These are phyloP conservation scores for Lichtheimia hyalospora DNA, from an alignment of 371 early-diverging fungal genomes.

Conservation along the genomic window DNA sequence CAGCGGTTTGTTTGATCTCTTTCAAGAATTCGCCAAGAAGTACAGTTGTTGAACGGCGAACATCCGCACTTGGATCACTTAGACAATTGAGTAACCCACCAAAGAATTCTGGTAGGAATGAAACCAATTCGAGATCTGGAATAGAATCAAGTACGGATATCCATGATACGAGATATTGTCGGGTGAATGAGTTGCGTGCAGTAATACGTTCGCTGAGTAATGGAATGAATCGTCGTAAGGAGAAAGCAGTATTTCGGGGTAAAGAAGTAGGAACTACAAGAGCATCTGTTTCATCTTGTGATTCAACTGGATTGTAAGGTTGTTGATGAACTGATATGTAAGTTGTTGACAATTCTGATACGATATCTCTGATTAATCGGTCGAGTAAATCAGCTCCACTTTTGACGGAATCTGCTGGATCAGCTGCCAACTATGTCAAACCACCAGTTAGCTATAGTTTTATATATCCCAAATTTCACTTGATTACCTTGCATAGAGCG, in stretches of 20 bases:
- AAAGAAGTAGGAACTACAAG: conserved; percentile 22
- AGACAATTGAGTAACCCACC: conserved; percentile 84
- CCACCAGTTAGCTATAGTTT: too few relatives aligned
- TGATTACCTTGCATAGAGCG: conserved; percentile 76
- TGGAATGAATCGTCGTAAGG: conserved; percentile 85
- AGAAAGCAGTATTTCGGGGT: conserved; percentile 64
- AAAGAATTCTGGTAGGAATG: conserved; percentile 84
- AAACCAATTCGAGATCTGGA: conserved; percentile 87
- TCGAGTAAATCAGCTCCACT: conserved; percentile 89
- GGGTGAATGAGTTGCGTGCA: conserved; percentile 78
- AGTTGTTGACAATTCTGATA: conserved; percentile 81
- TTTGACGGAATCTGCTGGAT: conserved; percentile 82
- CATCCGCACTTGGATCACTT: conserved; percentile 84
- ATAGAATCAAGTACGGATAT: conserved; percentile 82
- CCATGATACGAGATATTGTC: conserved; percentile 92
- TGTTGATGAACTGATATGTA: conserved; percentile 43
- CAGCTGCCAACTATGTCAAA: conserved; percentile 66
- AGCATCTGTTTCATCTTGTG: conserved; percentile 10
- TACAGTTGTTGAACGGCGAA: conserved; percentile 67
- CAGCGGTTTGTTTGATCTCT: conserved; percentile 80
- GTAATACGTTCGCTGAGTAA: conserved; percentile 84
- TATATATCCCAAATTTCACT: too few relatives aligned
- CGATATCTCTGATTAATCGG: conserved; percentile 89
- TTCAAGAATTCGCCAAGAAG: conserved; percentile 74
- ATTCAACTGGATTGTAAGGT: conserved; percentile 32